Conservation (phyloP, 768 basidiomycete species). For the Asterophora parasitica region DNA sequence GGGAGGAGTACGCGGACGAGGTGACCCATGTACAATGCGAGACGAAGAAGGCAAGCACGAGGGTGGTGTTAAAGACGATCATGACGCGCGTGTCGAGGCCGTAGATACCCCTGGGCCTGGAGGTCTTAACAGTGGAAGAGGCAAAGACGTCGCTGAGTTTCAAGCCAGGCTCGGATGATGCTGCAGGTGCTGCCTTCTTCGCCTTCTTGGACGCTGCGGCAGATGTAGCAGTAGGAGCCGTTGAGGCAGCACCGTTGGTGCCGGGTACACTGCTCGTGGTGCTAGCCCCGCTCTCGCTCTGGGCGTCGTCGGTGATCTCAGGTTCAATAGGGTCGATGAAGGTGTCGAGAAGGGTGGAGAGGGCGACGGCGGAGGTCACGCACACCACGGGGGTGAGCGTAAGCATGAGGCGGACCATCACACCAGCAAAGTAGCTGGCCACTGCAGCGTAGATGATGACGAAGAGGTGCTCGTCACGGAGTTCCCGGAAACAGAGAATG, state of each 20-base stretch:
- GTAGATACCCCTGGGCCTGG: slow-evolving; percentile 61
- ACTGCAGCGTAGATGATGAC: slow-evolving; percentile 97
- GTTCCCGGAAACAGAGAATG: slow-evolving; percentile 85
- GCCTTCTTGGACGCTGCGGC: slow-evolving; percentile 49
- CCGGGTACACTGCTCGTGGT: neutral
- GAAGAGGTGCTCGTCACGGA: slow-evolving; percentile 96
- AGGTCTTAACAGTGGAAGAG: slow-evolving; percentile 23
- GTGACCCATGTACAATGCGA: slow-evolving; percentile 98
- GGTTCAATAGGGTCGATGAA: slow-evolving; percentile 87
- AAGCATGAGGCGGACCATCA: slow-evolving; percentile 99
- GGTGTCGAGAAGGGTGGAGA: slow-evolving; percentile 82
- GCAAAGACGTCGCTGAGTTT: slow-evolving; percentile 40
- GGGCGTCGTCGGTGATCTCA: slow-evolving; percentile 26
- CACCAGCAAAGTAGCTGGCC: slow-evolving; percentile 97
- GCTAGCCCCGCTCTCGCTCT: slow-evolving; percentile 23
- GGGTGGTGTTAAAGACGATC: slow-evolving; percentile 69
- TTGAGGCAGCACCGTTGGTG: slow-evolving; percentile 9
- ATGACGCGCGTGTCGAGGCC: slow-evolving; percentile 79
- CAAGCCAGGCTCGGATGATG: slow-evolving; percentile 18
- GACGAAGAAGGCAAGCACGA: slow-evolving; percentile 86
- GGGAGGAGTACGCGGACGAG: slow-evolving; percentile 91
- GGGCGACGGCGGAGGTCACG: slow-evolving; percentile 84
- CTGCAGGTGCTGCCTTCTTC: slow-evolving; percentile 45
- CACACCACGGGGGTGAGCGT: slow-evolving; percentile 97
- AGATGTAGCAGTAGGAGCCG: slow-evolving; percentile 20